These are phyloP conservation scores for Umbelopsis sp. DNA, from an alignment of 192 early-diverging fungal genomes.

Conservation along the genomic window DNA sequence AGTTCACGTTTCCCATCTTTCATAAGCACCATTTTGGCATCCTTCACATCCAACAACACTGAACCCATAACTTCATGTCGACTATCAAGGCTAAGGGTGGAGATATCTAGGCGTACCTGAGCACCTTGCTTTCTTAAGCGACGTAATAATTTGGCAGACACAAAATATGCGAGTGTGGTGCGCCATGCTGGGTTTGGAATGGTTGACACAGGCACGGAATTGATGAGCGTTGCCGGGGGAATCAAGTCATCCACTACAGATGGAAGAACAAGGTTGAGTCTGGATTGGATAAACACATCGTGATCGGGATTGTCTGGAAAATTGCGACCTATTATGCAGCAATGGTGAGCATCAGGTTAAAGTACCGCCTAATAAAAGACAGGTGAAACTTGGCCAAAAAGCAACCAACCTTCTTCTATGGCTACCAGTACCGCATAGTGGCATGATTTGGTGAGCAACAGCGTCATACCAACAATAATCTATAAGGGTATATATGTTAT, in stretches of 20 bases:
- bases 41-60: conserved; percentile 18
- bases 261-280: conserved; percentile 34
- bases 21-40: conserved; percentile 33
- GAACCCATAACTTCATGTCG: conserved; percentile 14
- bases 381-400: conserved; percentile 6
- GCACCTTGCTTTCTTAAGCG: conserved; percentile 32
- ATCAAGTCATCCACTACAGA: conserved; percentile 38
- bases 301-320: conserved; percentile 27
- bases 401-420: conserved; percentile 37
- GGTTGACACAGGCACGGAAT: conserved; percentile 21
- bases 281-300: conserved; percentile 32
- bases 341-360: neutral
- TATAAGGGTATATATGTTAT: neutral
- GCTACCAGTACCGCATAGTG: conserved; percentile 42
- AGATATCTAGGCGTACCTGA: conserved; percentile 21
- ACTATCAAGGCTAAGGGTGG: conserved; percentile 21
- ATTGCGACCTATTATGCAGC: conserved; percentile 30
- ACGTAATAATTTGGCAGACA: conserved; percentile 34
- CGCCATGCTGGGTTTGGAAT: conserved; percentile 17
- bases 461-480: conserved; percentile 29
- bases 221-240: conserved; percentile 33
- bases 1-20: conserved; percentile 26
- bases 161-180: conserved; percentile 33
- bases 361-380: conserved; percentile 6
- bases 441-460: conserved; percentile 41